Percentiles rank a stretch among this genome's conserved stretches.
These are phyloP conservation scores for Corylus heterophylla DNA, from an alignment of 306 rosid species.

Conservation along the genomic window DNA sequence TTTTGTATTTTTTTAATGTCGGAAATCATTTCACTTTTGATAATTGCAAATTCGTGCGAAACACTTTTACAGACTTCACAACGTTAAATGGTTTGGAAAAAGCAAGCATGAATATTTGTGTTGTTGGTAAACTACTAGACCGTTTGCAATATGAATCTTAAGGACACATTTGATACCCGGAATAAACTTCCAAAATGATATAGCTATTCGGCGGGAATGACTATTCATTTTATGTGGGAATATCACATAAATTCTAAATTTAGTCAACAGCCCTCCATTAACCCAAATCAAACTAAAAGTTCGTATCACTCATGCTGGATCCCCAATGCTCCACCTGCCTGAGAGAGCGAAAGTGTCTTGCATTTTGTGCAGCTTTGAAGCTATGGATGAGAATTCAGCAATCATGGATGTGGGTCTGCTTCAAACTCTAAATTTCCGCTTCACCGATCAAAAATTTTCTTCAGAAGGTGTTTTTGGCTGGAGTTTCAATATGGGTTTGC, in stretches of 20 bases:
- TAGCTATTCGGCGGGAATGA: too few relatives aligned
- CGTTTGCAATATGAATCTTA: background rate
- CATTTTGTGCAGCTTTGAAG: too few relatives aligned
- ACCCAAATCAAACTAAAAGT: too few relatives aligned
- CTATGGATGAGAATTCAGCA: too few relatives aligned
- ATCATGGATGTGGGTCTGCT: background rate
- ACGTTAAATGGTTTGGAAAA: background rate
- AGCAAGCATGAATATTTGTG: background rate
- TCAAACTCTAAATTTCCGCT: background rate
- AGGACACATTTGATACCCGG: background rate
- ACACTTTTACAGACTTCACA: background rate
- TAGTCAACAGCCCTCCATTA: too few relatives aligned
- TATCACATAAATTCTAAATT: too few relatives aligned
- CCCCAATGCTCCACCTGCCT: too few relatives aligned
- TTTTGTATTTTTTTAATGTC: background rate
- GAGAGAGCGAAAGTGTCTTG: too few relatives aligned
- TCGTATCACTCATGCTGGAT: too few relatives aligned
- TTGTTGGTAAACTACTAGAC: background rate
- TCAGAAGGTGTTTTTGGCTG: background rate
- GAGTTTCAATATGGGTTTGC: slow-evolving; percentile 21
- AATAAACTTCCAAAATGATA: too few relatives aligned
- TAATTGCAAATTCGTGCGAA: background rate
- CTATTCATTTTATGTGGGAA: too few relatives aligned
- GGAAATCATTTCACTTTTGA: background rate
- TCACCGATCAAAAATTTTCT: slow-evolving; percentile 3